phyloP scores from a whole-genome alignment of 148 eudicot species.

The Salicornia ramosissima region DNA sequence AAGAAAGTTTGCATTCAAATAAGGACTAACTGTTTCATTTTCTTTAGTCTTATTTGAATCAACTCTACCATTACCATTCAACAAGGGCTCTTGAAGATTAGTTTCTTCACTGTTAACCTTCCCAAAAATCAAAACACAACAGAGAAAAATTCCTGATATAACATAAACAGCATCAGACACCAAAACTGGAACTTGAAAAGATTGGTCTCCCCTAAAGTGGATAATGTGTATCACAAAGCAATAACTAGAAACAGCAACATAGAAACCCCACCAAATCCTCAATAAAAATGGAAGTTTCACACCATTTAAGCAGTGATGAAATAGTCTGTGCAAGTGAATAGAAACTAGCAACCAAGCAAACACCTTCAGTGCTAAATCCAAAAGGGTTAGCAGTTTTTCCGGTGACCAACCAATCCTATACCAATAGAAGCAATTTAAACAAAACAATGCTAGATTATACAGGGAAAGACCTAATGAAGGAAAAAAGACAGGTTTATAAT shows the following conservation, averaged over 20 bases:
- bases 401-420: slow-evolving; percentile 52
- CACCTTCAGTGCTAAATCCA: slow-evolving; percentile 39
- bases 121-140: slow-evolving; percentile 26
- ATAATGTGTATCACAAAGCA: slow-evolving; percentile 44
- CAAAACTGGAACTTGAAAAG: slow-evolving; percentile 31
- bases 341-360: slow-evolving; percentile 39
- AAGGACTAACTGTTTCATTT: slow-evolving; percentile 27
- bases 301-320: slow-evolving; percentile 22
- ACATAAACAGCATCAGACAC: slow-evolving; percentile 31
- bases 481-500: slow-evolving; percentile 31
- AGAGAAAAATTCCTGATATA: slow-evolving; percentile 27
- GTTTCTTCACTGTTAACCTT: slow-evolving; percentile 12
- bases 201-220: slow-evolving; percentile 18
- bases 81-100: slow-evolving; percentile 27
- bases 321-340: slow-evolving; percentile 35
- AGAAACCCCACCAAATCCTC: slow-evolving; percentile 68
- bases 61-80: slow-evolving; percentile 21
- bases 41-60: slow-evolving; percentile 11
- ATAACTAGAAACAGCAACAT: slow-evolving; percentile 47
- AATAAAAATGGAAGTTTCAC: slow-evolving; percentile 44
- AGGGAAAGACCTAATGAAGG: slow-evolving; percentile 33
- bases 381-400: slow-evolving; percentile 35
- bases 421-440: slow-evolving; percentile 47
- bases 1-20: slow-evolving; percentile 26
- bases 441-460: slow-evolving; percentile 37